Percentiles rank a stretch among this genome's conserved stretches.
Conservation (phyloP, 2,329 filamentous ascomycete species). For the Mycosphaerella sp. region DNA sequence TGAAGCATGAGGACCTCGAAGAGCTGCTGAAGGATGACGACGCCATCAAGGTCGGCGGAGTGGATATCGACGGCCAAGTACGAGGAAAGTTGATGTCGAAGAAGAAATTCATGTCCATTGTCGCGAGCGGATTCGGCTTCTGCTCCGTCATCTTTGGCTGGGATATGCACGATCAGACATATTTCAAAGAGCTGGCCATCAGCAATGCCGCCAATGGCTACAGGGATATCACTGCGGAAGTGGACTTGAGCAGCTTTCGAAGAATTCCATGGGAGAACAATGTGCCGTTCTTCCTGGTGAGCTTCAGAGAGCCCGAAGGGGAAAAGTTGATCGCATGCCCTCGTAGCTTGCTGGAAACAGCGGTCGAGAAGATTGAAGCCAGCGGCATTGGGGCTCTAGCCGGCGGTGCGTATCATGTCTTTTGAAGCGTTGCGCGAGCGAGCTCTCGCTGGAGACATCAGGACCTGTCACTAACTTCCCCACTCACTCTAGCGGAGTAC, state of each 20-base stretch:
- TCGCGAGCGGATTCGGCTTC: conserved; percentile 79
- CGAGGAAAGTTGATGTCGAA: conserved; percentile 89
- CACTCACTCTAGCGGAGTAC: conserved; percentile 63
- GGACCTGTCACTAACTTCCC: conserved; percentile 15
- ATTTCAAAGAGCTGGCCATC: conserved; percentile 75
- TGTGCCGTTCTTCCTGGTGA: conserved; percentile 77
- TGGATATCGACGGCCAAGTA: conserved; percentile 80
- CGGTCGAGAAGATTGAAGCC: conserved; percentile 59
- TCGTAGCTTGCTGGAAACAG: conserved; percentile 63
- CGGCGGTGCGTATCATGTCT: conserved; percentile 56
- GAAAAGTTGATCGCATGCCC: conserved; percentile 71
- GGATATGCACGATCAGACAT: conserved; percentile 95
- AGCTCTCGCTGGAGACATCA: not conserved
- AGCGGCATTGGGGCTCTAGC: conserved; percentile 79
- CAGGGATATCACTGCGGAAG: conserved; percentile 72
- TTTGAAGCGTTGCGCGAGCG: not conserved
- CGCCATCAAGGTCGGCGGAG: conserved; percentile 78
- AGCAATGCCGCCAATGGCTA: conserved; percentile 91
- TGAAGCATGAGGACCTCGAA: conserved; percentile 61
- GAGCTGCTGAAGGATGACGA: conserved; percentile 62
- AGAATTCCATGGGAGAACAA: conserved; percentile 88
- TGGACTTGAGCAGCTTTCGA: conserved; percentile 70
- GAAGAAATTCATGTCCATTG: conserved; percentile 82
- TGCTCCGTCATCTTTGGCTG: conserved; percentile 92
- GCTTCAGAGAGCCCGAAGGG: conserved; percentile 73